Evolutionary conservation across 2,329 filamentous ascomycete genomes (phyloP).

Genomic region (Neopestalotiopsis sp.): DNA sequence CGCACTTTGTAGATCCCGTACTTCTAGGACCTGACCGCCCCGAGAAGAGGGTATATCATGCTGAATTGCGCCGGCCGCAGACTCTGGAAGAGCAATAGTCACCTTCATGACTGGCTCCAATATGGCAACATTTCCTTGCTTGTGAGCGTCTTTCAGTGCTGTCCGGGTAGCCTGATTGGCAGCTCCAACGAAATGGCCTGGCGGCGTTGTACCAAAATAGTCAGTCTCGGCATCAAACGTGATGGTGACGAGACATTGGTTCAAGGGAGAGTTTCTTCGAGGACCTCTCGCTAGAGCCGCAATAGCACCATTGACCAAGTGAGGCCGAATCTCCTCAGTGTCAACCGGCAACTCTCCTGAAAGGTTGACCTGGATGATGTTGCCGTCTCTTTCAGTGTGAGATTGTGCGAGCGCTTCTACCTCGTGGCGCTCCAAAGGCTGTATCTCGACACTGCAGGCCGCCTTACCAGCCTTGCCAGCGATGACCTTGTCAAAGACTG

Average conservation of each 20-base stretch:
- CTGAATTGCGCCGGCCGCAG: conserved; percentile 78
- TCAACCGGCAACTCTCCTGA: conserved; percentile 48
- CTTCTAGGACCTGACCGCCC: conserved; percentile 76
- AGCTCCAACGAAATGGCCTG: conserved; percentile 71
- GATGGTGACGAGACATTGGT: conserved; percentile 74
- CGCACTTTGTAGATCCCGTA: conserved; percentile 72
- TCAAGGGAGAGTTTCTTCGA: conserved; percentile 77
- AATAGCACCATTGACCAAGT: conserved; percentile 78
- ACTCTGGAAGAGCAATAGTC: conserved; percentile 84
- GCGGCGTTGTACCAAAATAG: conserved; percentile 68
- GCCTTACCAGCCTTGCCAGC: conserved; percentile 82
- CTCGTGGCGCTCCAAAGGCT: conserved; percentile 58
- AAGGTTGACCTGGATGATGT: conserved; percentile 64
- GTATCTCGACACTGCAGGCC: conserved; percentile 71
- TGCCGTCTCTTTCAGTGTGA: conserved; percentile 68
- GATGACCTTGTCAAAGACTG: conserved; percentile 77
- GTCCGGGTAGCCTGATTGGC: conserved; percentile 67
- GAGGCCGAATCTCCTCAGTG: conserved; percentile 54
- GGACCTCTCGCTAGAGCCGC: conserved; percentile 88
- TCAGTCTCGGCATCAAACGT: conserved; percentile 69
- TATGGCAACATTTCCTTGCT: conserved; percentile 62
- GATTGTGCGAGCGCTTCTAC: conserved; percentile 44
- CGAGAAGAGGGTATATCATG: conserved; percentile 79
- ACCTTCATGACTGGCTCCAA: conserved; percentile 96
- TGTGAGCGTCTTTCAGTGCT: conserved; percentile 68